Conservation (phyloP, 2,329 filamentous ascomycete genomes). For the Arthroderma sp. region DNA sequence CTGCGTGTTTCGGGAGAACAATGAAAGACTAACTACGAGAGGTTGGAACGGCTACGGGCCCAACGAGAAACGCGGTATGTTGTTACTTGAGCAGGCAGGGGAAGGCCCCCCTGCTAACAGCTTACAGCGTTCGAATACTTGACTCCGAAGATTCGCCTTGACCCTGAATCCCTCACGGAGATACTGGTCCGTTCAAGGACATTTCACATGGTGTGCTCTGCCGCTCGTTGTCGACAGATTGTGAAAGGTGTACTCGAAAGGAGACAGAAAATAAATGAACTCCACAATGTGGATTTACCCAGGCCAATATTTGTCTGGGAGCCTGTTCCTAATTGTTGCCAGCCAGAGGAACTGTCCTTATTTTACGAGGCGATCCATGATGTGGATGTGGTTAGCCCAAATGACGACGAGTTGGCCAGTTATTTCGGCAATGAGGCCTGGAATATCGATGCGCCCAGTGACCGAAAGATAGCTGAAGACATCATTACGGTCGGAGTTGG, state of each 20-base stretch:
- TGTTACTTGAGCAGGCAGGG: constrained; percentile 3
- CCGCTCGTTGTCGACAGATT: constrained; percentile 61
- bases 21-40: constrained; percentile 62
- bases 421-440: constrained; percentile 54
- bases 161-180: constrained; percentile 55
- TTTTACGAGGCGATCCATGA: constrained; percentile 40
- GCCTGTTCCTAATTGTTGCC: constrained; percentile 80
- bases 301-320: constrained; percentile 84
- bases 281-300: constrained; percentile 17
- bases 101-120: not conserved
- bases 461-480: constrained; percentile 21
- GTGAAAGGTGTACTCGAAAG: constrained; percentile 53
- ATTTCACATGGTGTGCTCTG: constrained; percentile 80
- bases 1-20: constrained; percentile 53
- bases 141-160: constrained; percentile 73
- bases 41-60: constrained; percentile 85
- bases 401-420: constrained; percentile 74
- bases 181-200: constrained; percentile 56
- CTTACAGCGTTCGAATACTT: constrained; percentile 64
- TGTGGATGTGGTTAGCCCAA: constrained; percentile 58
- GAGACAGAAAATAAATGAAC: constrained; percentile 26
- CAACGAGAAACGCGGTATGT: constrained; percentile 47
- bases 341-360: constrained; percentile 46
- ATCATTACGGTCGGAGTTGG: constrained; percentile 28
- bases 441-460: constrained; percentile 16